phyloP scores from a whole-genome alignment of 768 basidiomycete genomes.

The Lepiota brunneoincarnata region DNA sequence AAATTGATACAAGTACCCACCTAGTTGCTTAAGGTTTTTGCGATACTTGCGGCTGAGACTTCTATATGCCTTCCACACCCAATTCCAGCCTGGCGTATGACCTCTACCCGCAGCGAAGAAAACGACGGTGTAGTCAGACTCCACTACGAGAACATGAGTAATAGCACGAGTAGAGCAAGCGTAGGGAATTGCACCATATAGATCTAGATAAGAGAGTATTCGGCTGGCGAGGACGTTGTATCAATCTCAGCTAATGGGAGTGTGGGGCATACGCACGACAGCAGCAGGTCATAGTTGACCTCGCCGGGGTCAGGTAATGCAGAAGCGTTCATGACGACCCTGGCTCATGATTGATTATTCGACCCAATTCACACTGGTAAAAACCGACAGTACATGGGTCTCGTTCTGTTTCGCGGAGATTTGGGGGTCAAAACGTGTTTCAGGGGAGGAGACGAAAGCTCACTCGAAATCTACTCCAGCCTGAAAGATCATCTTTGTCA shows the following conservation, averaged over 20 bases:
- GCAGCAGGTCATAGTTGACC: slow-evolving; percentile 74
- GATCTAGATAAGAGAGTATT: slow-evolving; percentile 74
- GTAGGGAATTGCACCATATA: slow-evolving; percentile 56
- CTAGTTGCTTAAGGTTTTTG: slow-evolving; percentile 84
- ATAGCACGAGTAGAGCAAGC: not conserved
- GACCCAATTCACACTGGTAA: slow-evolving; percentile 9
- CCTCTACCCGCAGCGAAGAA: slow-evolving; percentile 81
- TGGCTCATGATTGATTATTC: slow-evolving; percentile 24
- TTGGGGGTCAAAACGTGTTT: slow-evolving; percentile 8
- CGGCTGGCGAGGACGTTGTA: slow-evolving; percentile 42
- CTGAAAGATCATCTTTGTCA: slow-evolving; percentile 77
- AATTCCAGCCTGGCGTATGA: slow-evolving; percentile 80
- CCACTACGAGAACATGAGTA: slow-evolving; percentile 46
- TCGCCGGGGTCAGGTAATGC: slow-evolving; percentile 77
- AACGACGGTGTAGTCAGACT: slow-evolving; percentile 85
- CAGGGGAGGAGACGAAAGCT: slow-evolving; percentile 24
- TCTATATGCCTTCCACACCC: slow-evolving; percentile 90
- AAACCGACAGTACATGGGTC: slow-evolving; percentile 72
- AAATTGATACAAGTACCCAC: slow-evolving; percentile 29
- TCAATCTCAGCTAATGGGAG: not conserved
- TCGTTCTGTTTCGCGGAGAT: slow-evolving; percentile 57
- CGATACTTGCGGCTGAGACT: slow-evolving; percentile 80
- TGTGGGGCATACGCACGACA: slow-evolving; percentile 49
- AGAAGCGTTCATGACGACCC: slow-evolving; percentile 82
- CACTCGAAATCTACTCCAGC: slow-evolving; percentile 91